Conservation (phyloP, 2,329 filamentous ascomycete genomes). For the Aspergillus pseudonomiae region DNA sequence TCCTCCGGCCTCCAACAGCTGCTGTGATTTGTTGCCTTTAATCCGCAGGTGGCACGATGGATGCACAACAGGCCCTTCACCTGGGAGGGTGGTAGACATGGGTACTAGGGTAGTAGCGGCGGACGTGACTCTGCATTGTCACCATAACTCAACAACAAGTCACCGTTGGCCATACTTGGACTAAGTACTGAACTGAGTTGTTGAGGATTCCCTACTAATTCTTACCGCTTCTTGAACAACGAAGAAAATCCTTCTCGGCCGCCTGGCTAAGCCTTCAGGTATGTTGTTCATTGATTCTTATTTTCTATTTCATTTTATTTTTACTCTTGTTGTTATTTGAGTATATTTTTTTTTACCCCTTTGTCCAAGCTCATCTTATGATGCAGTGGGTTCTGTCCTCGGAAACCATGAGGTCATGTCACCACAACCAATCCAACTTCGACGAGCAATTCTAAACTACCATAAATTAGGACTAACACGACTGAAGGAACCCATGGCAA, state of each 20-base stretch:
- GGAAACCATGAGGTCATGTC: conserved; percentile 1
- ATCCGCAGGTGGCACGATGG: conserved; percentile 23
- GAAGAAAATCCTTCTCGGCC: not conserved
- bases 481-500: not conserved
- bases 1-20: conserved; percentile 11
- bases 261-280: not conserved
- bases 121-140: conserved; percentile 37
- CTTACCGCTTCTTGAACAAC: not conserved
- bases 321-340: not conserved
- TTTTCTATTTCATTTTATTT: not conserved
- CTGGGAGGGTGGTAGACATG: conserved; percentile 9
- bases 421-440: not conserved
- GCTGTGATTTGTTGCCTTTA: conserved; percentile 15
- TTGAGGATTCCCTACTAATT: not conserved
- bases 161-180: not conserved
- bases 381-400: not conserved
- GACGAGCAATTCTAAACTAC: not conserved
- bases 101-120: conserved; percentile 19
- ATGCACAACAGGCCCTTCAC: conserved; percentile 15
- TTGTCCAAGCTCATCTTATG: not conserved
- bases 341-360: not conserved
- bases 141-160: conserved; percentile 22
- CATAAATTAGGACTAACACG: not conserved
- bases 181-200: not conserved
- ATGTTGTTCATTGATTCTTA: not conserved